Conservation (phyloP, 257 asterid genomes). For the Solanum paucissectum region DNA sequence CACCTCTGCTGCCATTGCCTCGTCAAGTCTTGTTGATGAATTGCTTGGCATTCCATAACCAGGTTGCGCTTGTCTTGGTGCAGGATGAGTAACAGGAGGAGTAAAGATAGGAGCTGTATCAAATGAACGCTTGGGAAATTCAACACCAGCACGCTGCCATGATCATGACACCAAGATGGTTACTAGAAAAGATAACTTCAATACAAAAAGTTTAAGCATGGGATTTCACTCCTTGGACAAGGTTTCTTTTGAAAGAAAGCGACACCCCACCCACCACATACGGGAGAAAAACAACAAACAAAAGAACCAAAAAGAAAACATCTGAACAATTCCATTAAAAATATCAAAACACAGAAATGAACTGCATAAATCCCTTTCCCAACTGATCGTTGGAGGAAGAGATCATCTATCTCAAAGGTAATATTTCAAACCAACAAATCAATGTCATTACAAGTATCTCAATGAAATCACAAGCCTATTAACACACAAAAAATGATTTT, state of each 20-base stretch:
- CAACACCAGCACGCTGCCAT: conserved; percentile 69
- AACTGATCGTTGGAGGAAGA: background rate
- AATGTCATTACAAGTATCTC: background rate
- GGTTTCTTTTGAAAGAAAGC: background rate
- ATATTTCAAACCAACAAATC: background rate
- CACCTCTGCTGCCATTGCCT: conserved; percentile 72
- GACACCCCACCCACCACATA: background rate
- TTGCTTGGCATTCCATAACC: conserved; percentile 92
- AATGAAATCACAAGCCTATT: background rate
- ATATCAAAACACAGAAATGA: background rate
- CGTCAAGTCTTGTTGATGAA: conserved; percentile 77
- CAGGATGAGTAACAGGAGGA: conserved; percentile 61
- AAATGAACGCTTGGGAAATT: conserved; percentile 54
- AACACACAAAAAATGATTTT: background rate
- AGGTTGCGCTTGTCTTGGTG: conserved; percentile 51
- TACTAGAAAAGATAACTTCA: background rate
- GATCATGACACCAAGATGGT: background rate
- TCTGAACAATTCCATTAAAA: background rate
- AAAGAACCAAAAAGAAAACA: background rate
- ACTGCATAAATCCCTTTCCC: background rate
- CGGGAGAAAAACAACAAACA: background rate
- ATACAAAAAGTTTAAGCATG: background rate
- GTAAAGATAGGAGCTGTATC: conserved; percentile 67
- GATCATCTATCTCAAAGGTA: background rate
- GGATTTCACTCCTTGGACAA: background rate